Percentiles rank a stretch among this genome's conserved stretches.
phyloP scores from a whole-genome alignment of 2,329 filamentous ascomycete species.

The Aspergillus neoniger region DNA sequence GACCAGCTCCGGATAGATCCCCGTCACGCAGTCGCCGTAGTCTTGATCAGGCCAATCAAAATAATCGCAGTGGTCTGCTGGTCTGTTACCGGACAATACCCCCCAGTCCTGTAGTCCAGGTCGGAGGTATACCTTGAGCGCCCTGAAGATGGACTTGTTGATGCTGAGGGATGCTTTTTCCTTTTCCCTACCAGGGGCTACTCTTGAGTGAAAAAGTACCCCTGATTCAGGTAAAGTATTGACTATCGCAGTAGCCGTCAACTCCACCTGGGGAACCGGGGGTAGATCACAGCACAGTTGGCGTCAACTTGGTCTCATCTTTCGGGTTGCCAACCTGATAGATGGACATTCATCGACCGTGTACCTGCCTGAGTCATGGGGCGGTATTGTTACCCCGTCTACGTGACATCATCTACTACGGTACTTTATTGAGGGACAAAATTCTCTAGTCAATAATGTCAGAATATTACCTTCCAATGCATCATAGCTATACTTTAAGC shows the following conservation, averaged over 20 bases:
- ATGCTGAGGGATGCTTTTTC: not conserved
- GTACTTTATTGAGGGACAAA: not conserved
- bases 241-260: not conserved
- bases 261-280: not conserved
- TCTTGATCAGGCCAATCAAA: conserved; percentile 7
- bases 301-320: not conserved
- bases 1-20: conserved; percentile 18
- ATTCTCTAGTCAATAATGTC: too few relatives aligned
- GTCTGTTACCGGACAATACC: conserved; percentile 6
- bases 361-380: conserved; percentile 1
- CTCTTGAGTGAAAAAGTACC: not conserved
- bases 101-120: not conserved
- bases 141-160: not conserved
- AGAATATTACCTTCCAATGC: too few relatives aligned
- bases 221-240: not conserved
- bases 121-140: not conserved
- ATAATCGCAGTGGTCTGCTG: not conserved
- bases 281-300: not conserved
- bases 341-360: not conserved
- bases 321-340: not conserved
- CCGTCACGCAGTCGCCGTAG: conserved; percentile 9
- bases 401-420: conserved; percentile 9
- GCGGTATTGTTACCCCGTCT: conserved; percentile 5
- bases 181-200: not conserved
- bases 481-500: not conserved